Base-by-base conservation (phyloP, 768 basidiomycete genomes). In the Russula sp. region DNA sequence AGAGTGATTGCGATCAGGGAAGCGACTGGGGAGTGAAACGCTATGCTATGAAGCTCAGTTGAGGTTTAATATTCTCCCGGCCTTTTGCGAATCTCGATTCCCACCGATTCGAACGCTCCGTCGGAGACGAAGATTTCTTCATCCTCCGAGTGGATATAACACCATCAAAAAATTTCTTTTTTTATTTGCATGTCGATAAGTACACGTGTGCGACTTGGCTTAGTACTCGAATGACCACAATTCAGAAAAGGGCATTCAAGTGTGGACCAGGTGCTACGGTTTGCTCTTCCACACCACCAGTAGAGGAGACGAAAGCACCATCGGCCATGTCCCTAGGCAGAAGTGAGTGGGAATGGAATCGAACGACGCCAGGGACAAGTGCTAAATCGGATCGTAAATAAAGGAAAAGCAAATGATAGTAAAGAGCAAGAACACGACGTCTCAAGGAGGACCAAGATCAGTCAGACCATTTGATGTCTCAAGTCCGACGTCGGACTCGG, bases 191-290 rank as follows among this genome's bases (percentile, higher is more conserved):
- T 20, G 13, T 22, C 2, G 5, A 34, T n/a, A 35, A 22, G 46
- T 46, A 39, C 29, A 61, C 20, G 46, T 63, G 75, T 81, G 76
- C 84, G 68, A 76, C 83, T 73, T 73, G 78, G 80, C 76, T 85
- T 88, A 88, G 87, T 88, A 86, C 87, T 87, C 86, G 81, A 83
- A 81, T 80, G 80, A 69, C 83, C 86, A 87, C 74, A 4, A 58
- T 62, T 59, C 60, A 68, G 25, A 61, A 70, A 69, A 78, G 77
- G 79, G 71, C 81, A 81, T 77, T 82, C 85, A 83, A 89, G 87
- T 79, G 87, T 88, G 87, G 87, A 88, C 82, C 81, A 78, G 74
- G 82, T 74, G 73, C 59, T 57, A 43, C 4, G 35, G 18, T 20
- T 59, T 80, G 52, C 39, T 88, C 81, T 88, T 77, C 87, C 87